Evolutionary conservation across 192 early-diverging fungal genomes (phyloP), one percentile per base, ranked within the genome.

Genomic region (Coemansia sp.): DNA sequence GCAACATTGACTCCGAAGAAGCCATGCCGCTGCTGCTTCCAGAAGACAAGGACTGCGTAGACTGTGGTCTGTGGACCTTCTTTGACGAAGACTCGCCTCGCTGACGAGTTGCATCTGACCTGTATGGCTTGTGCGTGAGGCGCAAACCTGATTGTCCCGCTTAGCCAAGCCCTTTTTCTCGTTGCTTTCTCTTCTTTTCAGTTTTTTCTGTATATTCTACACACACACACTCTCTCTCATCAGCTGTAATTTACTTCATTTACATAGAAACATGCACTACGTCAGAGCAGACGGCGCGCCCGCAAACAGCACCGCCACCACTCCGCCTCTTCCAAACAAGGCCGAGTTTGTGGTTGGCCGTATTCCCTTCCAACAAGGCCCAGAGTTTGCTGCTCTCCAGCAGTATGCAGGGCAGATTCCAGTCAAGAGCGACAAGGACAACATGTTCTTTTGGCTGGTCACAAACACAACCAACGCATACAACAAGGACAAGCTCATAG

Each of bases 31-130:
- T n/a, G 40, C 65, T 74, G n/a, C 39, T 60, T 56, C 44, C 50
- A 8, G 77, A 75, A 48, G 58, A 65, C 62, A 29, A 40, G 3
- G 82, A 89, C 43, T 96, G 94, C 59, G 83, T 63, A 0, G 92
- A 95, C 64, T 95, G 93, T 61, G 85, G 81, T 24, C 58, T 81
- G 68, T 95, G 93, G 93, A 82, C 87, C 27, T 95, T 85, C 81
- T 54, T 66, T 12, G 76, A 85, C 60, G 65, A 76, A 3, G 54
- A 66, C 24, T 65, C 77, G 54, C 77, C 77, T n/a, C 77, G 46
- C 3, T 50, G 24, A 50, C 2, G 19, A 43, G 19, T 19, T 21
- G 29, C 29, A 32, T 7, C 7, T 32, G 29, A 32, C 7, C 26
- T 50, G 14, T 50, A 29, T 8, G 17, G n/a, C 17, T 48, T 48